Evolutionary conservation across 495 filamentous ascomycete genomes (phyloP).

Genomic region (Aspergillus hancockii): DNA sequence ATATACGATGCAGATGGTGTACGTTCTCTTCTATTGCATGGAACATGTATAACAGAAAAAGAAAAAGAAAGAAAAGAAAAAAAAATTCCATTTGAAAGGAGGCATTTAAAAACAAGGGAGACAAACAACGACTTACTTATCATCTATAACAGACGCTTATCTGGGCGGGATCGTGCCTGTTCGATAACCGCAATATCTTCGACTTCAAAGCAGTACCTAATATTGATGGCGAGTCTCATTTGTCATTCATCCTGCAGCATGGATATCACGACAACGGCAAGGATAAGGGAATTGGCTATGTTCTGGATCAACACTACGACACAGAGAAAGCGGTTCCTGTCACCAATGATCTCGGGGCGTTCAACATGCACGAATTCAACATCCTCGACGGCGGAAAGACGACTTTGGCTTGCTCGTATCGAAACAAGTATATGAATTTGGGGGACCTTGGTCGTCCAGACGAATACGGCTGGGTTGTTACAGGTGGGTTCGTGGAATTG

Average conservation of each 20-base stretch:
- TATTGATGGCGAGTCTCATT: conserved; percentile 39
- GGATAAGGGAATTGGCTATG: conserved; percentile 35
- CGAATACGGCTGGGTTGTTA: conserved; percentile 38
- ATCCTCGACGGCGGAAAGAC: conserved; percentile 41
- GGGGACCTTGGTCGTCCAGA: conserved; percentile 44
- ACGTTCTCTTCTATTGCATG: conserved; percentile 7
- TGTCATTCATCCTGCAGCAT: conserved; percentile 50
- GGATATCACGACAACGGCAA: conserved; percentile 31
- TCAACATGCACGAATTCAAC: conserved; percentile 56
- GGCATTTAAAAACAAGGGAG: background rate
- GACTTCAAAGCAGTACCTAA: conserved; percentile 43
- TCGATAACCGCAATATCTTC: conserved; percentile 39
- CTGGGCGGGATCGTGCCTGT: conserved; percentile 41
- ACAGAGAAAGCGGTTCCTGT: conserved; percentile 38
- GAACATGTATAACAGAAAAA: no score
- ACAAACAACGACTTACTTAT: background rate
- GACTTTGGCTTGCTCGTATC: conserved; percentile 52
- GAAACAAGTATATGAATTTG: conserved; percentile 39
- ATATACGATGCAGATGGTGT: conserved; percentile 46
- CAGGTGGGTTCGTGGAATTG: conserved; percentile 47
- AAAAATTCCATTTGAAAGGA: background rate
- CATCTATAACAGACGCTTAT: conserved; percentile 33
- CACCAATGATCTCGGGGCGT: conserved; percentile 39
- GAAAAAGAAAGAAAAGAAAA: background rate
- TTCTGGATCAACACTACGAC: conserved; percentile 38